Evolutionary conservation across 192 early-diverging fungal genomes (phyloP).

Genomic region (Coemansia sp.): DNA sequence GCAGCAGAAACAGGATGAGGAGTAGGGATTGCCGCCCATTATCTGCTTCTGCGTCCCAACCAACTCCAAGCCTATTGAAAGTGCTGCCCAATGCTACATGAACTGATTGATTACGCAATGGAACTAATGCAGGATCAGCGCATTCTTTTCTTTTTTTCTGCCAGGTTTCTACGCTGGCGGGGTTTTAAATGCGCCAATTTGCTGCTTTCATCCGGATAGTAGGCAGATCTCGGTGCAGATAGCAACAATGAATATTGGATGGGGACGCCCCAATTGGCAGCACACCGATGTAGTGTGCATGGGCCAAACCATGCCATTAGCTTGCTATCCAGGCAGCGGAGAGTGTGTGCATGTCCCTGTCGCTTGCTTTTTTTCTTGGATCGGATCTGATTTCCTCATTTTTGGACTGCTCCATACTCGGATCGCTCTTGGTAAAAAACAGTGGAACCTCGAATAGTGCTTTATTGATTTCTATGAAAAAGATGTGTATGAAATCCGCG

Average conservation of each 20-base stretch:
- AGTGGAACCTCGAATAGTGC: neutral
- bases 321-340: neutral
- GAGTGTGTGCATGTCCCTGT: neutral
- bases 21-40: neutral
- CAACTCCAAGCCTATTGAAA: neutral
- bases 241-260: neutral
- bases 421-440: neutral
- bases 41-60: neutral
- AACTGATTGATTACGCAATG: slow-evolving; percentile 7
- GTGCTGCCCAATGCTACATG: neutral
- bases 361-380: neutral
- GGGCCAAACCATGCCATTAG: neutral
- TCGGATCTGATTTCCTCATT: neutral
- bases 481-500: neutral
- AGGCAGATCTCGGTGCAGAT: slow-evolving; percentile 2
- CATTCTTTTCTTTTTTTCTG: neutral
- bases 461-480: neutral
- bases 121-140: slow-evolving; percentile 3
- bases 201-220: neutral
- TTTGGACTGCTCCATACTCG: neutral
- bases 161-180: slow-evolving; percentile 2
- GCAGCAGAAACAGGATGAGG: slow-evolving; percentile 1
- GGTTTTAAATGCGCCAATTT: slow-evolving; percentile 6
- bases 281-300: slow-evolving; percentile 6
- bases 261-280: slow-evolving; percentile 1